phyloP scores from a whole-genome alignment of 2,329 filamentous ascomycete genomes.

The Pestalotiopsis sp. region DNA sequence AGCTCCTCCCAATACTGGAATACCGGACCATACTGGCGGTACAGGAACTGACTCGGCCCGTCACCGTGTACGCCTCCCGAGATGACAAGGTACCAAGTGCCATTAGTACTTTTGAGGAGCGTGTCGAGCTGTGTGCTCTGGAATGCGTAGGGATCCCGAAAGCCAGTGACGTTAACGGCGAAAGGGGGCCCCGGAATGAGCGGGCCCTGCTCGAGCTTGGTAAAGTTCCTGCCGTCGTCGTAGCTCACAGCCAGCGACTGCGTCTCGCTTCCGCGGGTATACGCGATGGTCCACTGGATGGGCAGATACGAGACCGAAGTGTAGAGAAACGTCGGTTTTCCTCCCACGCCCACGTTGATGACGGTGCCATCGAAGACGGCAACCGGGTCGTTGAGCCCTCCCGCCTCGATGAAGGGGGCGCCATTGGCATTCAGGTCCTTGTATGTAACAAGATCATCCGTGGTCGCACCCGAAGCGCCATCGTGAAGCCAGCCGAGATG shows the following conservation, averaged over 20 bases:
- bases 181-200: slow-evolving; percentile 39
- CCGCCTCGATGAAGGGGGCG: slow-evolving; percentile 33
- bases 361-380: slow-evolving; percentile 49
- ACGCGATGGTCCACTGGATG: slow-evolving; percentile 47
- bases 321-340: slow-evolving; percentile 45
- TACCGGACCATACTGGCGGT: slow-evolving; percentile 36
- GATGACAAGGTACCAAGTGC: slow-evolving; percentile 41
- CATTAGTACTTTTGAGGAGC: slow-evolving; percentile 32
- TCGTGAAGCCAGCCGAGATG: slow-evolving; percentile 45
- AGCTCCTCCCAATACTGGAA: slow-evolving; percentile 37
- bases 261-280: slow-evolving; percentile 47
- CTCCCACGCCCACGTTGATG: slow-evolving; percentile 44
- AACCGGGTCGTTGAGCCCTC: slow-evolving; percentile 38
- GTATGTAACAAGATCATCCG: slow-evolving; percentile 42
- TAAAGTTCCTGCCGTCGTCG: slow-evolving; percentile 38
- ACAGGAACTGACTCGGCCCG: slow-evolving; percentile 41
- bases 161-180: slow-evolving; percentile 43
- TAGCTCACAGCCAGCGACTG: slow-evolving; percentile 44
- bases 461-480: slow-evolving; percentile 40
- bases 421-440: slow-evolving; percentile 40
- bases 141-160: slow-evolving; percentile 45
- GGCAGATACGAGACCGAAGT: slow-evolving; percentile 46
- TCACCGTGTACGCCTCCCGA: slow-evolving; percentile 41
- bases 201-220: slow-evolving; percentile 38
- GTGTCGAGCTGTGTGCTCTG: slow-evolving; percentile 39